A percentile compares a stretch with the other conserved stretches of the same genome.
phyloP scores from a whole-genome alignment of 495 filamentous ascomycete species.

The Xylaria telfairii region DNA sequence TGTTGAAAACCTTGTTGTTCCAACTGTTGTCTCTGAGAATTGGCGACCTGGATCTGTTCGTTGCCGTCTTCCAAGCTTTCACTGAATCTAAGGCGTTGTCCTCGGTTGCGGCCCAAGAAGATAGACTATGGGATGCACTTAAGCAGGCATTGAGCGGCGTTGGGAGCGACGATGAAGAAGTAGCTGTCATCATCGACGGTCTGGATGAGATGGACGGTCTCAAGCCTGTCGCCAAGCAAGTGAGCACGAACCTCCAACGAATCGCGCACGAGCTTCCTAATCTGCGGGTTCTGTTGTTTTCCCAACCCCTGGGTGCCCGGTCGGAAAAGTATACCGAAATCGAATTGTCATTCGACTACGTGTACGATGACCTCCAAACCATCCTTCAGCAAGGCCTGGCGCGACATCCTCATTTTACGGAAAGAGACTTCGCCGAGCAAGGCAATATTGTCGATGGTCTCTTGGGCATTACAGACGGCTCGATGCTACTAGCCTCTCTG shows the following conservation, averaged over 20 bases:
- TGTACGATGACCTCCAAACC: slow-evolving; percentile 18
- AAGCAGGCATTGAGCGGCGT: slow-evolving; percentile 7
- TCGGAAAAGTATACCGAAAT: not conserved
- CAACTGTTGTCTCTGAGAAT: slow-evolving; percentile 12
- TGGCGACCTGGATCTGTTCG: slow-evolving; percentile 13
- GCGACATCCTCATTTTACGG: not conserved
- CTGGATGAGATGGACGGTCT: slow-evolving; percentile 20
- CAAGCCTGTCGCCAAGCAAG: slow-evolving; percentile 16
- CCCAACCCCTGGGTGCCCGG: slow-evolving; percentile 10
- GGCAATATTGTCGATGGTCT: slow-evolving; percentile 2
- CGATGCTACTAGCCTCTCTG: not conserved
- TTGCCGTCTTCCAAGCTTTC: slow-evolving; percentile 13
- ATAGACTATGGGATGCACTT: slow-evolving; percentile 13
- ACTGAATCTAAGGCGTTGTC: slow-evolving; percentile 9
- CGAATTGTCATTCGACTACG: slow-evolving; percentile 14
- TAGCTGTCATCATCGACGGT: slow-evolving; percentile 9
- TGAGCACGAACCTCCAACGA: slow-evolving; percentile 7
- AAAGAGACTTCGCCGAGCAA: slow-evolving; percentile 3
- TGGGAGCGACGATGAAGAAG: slow-evolving; percentile 13
- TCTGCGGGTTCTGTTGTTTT: slow-evolving; percentile 11
- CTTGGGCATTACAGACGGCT: slow-evolving; percentile 12
- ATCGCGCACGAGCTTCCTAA: slow-evolving; percentile 12
- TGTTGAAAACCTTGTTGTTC: slow-evolving; percentile 19
- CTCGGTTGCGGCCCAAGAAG: slow-evolving; percentile 6
- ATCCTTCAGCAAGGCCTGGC: slow-evolving; percentile 14